Base-by-base conservation (phyloP, 1,284 basidiomycete species). In the Austroboletus novae-zelandiae region DNA sequence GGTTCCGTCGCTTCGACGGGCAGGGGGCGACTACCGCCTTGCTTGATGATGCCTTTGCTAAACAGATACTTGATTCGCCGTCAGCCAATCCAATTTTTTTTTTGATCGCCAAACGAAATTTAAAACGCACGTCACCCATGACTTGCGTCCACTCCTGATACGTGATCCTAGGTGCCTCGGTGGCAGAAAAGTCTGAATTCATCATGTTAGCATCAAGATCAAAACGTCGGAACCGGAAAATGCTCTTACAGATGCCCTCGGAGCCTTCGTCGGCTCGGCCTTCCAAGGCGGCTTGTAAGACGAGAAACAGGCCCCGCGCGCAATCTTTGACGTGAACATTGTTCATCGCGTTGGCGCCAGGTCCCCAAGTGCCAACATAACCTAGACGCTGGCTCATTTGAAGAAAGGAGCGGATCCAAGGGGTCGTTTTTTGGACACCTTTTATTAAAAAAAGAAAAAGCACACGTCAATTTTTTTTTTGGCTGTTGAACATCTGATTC, bases 301-400 rank as follows among this genome's bases (percentile, higher is more conserved):
- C 54, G 15, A 62, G 56, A 18, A 70, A 20, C 4, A 74, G 40
- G 13, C 66, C 70, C 31, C 54, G 57, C 0, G 68, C 68, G 13
- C 64, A 64, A 44, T 75, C 74, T 41, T 66, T 69, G 45, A 76
- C 69, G 39, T 75, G 73, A 8, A 74, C 60, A 34, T 65, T 72
- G 36, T 61, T 63, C 61, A 73, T 68, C n/a, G 60, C 41, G 35
- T 73, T 75, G 23, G 60, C 57, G 1, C 73, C 73, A 3, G 60
- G 56, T 15, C 73, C 75, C 71, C 71, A 75, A 4, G 72, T 74
- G 8, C 72, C 73, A 0, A 64, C 67, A 42, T 61, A 60, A 14
- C 70, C 68, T 8, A 61, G 52, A 0, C 60, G 52, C 50, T 68
- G 68, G 45, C 59, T 62, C 47, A 71, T 61, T 32, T 60, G 53